Evolutionary conservation across 495 filamentous ascomycete genomes (phyloP).

Genomic region (Podospora anserina): DNA sequence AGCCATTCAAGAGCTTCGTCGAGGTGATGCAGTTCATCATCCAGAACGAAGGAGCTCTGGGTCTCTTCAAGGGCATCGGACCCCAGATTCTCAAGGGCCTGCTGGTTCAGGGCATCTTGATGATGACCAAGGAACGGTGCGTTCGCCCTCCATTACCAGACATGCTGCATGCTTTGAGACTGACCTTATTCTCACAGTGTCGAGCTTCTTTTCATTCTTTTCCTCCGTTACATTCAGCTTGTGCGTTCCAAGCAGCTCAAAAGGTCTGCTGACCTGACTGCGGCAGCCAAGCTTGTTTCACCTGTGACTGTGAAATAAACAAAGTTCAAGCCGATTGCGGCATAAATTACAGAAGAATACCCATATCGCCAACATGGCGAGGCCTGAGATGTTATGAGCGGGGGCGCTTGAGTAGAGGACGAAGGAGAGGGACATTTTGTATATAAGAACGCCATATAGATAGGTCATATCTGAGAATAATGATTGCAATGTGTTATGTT

Average conservation of each 20-base stretch:
- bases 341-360: not conserved
- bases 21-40: slow-evolving; percentile 95
- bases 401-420: not conserved
- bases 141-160: slow-evolving; percentile 25
- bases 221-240: slow-evolving; percentile 76
- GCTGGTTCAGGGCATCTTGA: slow-evolving; percentile 88
- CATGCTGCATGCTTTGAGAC: not conserved
- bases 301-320: slow-evolving; percentile 47
- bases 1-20: slow-evolving; percentile 89
- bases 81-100: slow-evolving; percentile 92
- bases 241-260: slow-evolving; percentile 67
- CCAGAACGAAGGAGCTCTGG: slow-evolving; percentile 74
- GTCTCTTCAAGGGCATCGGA: slow-evolving; percentile 94
- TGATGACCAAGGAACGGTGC: slow-evolving; percentile 99
- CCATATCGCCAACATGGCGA: not conserved
- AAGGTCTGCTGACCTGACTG: slow-evolving; percentile 59
- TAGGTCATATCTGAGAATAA: slow-evolving; percentile 7
- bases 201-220: slow-evolving; percentile 82
- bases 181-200: slow-evolving; percentile 55
- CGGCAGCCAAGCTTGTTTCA: slow-evolving; percentile 46
- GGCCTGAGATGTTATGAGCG: not conserved
- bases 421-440: not conserved
- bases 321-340: not conserved
- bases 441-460: slow-evolving; percentile 7
- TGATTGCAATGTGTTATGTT: not conserved